Evolutionary conservation across 345 rosid genomes (phyloP), one percentile per base, ranked within the genome.

Genomic region (Nasturtium officinale): DNA sequence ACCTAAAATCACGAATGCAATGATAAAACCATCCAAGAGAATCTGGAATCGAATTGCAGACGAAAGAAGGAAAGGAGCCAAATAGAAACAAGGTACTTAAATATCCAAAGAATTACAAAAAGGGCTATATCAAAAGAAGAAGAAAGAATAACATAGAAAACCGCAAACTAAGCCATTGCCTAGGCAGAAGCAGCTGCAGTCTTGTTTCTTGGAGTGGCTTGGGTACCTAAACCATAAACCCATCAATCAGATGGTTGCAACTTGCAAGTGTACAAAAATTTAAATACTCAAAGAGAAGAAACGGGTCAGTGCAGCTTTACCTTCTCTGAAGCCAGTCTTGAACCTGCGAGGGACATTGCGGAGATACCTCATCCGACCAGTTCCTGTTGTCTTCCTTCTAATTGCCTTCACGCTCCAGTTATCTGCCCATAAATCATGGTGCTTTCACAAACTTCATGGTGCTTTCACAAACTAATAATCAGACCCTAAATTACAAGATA

Each of bases 351-450:
- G 96, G 2, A 89, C 80, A 50, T 89, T 56, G 71, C 96, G 90
- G 16, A 90, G 86, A 58, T 88, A 89, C 89, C 87, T 92, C 98
- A 92, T 92, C 82, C 98, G 73, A 60, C 98, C 98, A 15, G 93
- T 90, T 71, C 91, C 50, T 13, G 70, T 30, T 15, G 57, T 52
- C 46, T 50, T 58, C 26, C 87, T 84, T 84, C 87, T 85, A 84
- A 90, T 90, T n/a, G 96, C 93, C 85, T 92, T 92, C 61, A 80
- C 86, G 55, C 96, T 90, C 96, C 97, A 93, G 85, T 92, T 92
- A 59, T 89, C 97, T 92, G 37, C 46, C 30, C 47, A 42, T 21
- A 67, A 60, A 6, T 40, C 28, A 25, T n/a, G n/a, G n/a, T n/a
- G n/a, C n/a, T 33, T 68, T 10, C 2, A 18, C 10, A 28, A 23